phyloP scores from a whole-genome alignment of 2,329 filamentous ascomycete genomes.

The Neofusicoccum sp. region DNA sequence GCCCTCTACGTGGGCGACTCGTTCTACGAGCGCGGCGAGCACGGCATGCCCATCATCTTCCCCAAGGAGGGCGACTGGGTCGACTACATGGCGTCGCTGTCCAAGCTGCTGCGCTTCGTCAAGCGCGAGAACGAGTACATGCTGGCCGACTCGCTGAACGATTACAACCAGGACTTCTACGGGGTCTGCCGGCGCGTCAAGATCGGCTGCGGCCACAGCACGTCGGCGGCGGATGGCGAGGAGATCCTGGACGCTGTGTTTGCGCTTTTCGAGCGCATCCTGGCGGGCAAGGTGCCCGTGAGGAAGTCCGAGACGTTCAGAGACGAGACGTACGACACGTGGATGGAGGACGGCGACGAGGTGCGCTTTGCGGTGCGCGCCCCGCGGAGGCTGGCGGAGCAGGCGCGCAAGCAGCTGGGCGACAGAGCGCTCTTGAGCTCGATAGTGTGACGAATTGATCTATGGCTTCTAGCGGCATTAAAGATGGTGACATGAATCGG shows the following conservation, averaged over 20 bases:
- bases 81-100: constrained; percentile 84
- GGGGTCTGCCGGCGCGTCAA: constrained; percentile 28
- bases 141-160: constrained; percentile 19
- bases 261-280: constrained; percentile 36
- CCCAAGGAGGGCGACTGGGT: constrained; percentile 66
- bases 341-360: constrained; percentile 36
- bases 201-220: constrained; percentile 43
- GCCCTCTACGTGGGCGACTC: constrained; percentile 52
- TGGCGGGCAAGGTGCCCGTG: constrained; percentile 39
- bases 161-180: constrained; percentile 28
- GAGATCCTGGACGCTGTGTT: constrained; percentile 39
- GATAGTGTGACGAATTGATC: neutral
- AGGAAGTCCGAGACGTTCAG: constrained; percentile 29
- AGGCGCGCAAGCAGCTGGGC: constrained; percentile 26
- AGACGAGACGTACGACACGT: constrained; percentile 40
- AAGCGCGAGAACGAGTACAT: constrained; percentile 19
- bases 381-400: constrained; percentile 37
- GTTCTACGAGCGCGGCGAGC: constrained; percentile 45
- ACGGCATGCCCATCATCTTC: constrained; percentile 43
- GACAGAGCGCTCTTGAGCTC: constrained; percentile 3
- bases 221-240: constrained; percentile 39
- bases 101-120: constrained; percentile 62
- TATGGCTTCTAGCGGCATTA: neutral
- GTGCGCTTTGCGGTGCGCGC: constrained; percentile 40
- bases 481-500: neutral